These are phyloP conservation scores for Glycine tomentella DNA, from an alignment of 306 rosid genomes.

Conservation along the genomic window DNA sequence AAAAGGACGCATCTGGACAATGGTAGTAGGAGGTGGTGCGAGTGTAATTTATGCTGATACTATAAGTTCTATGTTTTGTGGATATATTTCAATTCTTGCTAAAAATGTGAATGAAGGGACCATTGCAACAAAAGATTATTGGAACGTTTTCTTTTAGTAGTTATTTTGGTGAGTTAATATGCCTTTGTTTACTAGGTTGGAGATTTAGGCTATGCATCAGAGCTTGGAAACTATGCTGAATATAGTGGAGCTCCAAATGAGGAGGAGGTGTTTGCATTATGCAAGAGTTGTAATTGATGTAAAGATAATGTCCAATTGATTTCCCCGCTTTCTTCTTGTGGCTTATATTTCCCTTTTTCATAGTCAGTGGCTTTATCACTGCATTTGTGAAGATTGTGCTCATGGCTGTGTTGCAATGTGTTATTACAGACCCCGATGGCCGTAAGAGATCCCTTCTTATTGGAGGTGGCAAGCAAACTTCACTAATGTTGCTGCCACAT, in stretches of 20 bases:
- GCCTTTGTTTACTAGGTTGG: slow-evolving; percentile 64
- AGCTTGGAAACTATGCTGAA: slow-evolving; percentile 94
- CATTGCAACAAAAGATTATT: slow-evolving; percentile 14
- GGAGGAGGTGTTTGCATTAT: slow-evolving; percentile 91
- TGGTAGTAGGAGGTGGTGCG: slow-evolving; percentile 97
- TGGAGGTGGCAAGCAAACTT: slow-evolving; percentile 95
- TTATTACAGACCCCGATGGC: slow-evolving; percentile 84
- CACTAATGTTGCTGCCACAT: slow-evolving; percentile 90
- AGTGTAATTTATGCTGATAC: slow-evolving; percentile 88
- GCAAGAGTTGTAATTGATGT: slow-evolving; percentile 89
- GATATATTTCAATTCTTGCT: slow-evolving; percentile 29
- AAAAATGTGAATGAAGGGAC: slow-evolving; percentile 24
- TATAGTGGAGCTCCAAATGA: slow-evolving; percentile 97
- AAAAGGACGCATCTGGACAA: slow-evolving; percentile 92
- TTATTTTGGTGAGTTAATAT: slow-evolving; percentile 6
- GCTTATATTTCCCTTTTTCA: slow-evolving; percentile 33
- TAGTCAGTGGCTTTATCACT: slow-evolving; percentile 18
- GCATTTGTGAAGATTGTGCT: slow-evolving; percentile 23
- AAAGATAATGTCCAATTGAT: slow-evolving; percentile 35
- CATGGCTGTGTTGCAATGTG: slow-evolving; percentile 69
- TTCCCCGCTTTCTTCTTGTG: background rate
- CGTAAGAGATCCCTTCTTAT: slow-evolving; percentile 85
- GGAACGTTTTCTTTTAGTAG: slow-evolving; percentile 20
- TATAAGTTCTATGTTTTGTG: slow-evolving; percentile 52
- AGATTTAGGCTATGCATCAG: slow-evolving; percentile 91